A percentile compares a stretch with the other conserved stretches of the same genome.
Conservation (phyloP, 2,329 filamentous ascomycete species). For the Botrytis byssoidea region DNA sequence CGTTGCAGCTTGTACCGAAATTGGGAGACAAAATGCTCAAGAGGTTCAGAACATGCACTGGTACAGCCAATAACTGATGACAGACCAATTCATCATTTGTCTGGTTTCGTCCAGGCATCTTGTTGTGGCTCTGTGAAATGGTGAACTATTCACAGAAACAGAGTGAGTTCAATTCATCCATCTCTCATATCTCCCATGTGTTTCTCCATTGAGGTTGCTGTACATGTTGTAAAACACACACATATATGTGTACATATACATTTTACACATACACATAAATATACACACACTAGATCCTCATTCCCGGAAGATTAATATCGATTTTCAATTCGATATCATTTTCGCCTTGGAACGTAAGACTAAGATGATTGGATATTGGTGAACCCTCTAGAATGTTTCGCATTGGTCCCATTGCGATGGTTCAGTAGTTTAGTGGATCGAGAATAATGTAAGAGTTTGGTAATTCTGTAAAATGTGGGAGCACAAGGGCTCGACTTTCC, state of each 20-base stretch:
- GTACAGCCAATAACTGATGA: background rate
- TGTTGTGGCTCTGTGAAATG: background rate
- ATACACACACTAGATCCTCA: background rate
- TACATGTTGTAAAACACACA: constrained; percentile 2
- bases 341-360: constrained; percentile 8
- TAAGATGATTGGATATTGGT: constrained; percentile 5
- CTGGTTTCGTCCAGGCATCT: background rate
- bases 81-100: background rate
- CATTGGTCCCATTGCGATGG: constrained; percentile 6
- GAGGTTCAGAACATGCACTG: background rate
- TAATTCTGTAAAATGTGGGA: background rate
- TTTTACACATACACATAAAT: background rate
- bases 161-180: background rate
- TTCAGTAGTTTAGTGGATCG: constrained; percentile 11
- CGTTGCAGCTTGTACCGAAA: background rate
- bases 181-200: background rate
- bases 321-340: constrained; percentile 8
- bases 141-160: background rate
- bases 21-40: background rate
- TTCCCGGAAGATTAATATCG: constrained; percentile 4
- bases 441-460: background rate
- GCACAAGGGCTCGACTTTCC: constrained; percentile 7
- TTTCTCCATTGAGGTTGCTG: background rate
- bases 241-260: background rate
- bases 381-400: constrained; percentile 17